Base-by-base conservation (phyloP, 2,329 filamentous ascomycete genomes). In the Aureobasidium zeae region DNA sequence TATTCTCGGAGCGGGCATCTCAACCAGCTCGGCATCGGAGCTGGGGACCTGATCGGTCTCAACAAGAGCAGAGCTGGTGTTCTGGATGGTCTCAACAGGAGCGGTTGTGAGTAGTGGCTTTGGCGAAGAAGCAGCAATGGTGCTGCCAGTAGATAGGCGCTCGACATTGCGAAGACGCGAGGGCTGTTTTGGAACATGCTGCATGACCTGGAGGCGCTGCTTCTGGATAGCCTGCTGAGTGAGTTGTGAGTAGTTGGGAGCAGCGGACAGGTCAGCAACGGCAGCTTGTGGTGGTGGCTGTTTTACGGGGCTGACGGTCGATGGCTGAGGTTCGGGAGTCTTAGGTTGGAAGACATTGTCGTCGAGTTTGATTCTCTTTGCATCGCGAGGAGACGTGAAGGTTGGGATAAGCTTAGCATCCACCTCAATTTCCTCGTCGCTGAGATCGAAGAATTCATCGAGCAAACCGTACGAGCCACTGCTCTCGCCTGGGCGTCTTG, bases 181-280 rank as follows among this genome's bases (percentile, higher is more conserved):
- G 3, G 64, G 63, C 5, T 57, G 62, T 47, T 63, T 64, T 1
- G 66, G 66, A 33, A 63, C 65, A 53, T 66, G 65, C 31, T 34
- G 30, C 17, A 32, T 17, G 15, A 34, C 15, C 15, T 31, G 21
- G 7, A 39, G 26, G 29, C 34, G 46, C 17, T 47, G 42, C 30
- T 45, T 46, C 17, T 38, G 30, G 11, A 37, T 42, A n/a, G 46
- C 34, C 20, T 44, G 37, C 16, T 47, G 31, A 11, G 37, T 15
- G 12, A 33, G 45, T 16, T 39, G 24, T 25, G 29, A 34, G 21
- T 31, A 36, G 31, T 30, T 31, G 8, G 21, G 35, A 35, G 26
- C 12, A 21, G 42, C 37, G n/a, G 36, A 43, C n/a, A n/a, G n/a
- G n/a, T n/a, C n/a, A 22, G 28, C 32, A 2, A 43, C 38, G 9